These are phyloP conservation scores for Aspergillus floridensis DNA, from an alignment of 2,329 filamentous ascomycete species.

Conservation along the genomic window DNA sequence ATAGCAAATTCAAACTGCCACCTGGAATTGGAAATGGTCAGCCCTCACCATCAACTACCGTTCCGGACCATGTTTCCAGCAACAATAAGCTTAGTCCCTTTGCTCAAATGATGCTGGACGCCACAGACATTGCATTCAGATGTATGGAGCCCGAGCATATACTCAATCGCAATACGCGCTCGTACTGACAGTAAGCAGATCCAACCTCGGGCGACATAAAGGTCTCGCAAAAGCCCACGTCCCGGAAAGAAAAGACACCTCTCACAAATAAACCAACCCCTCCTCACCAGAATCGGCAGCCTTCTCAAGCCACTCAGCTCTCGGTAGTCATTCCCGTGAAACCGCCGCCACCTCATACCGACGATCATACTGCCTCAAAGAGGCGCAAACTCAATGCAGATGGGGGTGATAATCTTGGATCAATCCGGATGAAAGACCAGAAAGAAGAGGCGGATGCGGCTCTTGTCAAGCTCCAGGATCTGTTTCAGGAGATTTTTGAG, in stretches of 20 bases:
- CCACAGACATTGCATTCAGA: slow-evolving; percentile 44
- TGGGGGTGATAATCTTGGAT: slow-evolving; percentile 56
- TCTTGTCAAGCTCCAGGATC: slow-evolving; percentile 65
- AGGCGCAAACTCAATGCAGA: slow-evolving; percentile 55
- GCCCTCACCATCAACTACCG: slow-evolving; percentile 15
- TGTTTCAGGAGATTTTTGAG: slow-evolving; percentile 71
- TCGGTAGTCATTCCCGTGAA: slow-evolving; percentile 51
- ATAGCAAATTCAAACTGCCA: slow-evolving; percentile 46
- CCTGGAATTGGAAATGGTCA: slow-evolving; percentile 22
- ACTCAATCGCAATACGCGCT: neutral
- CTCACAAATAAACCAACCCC: slow-evolving; percentile 46
- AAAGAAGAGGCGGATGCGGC: slow-evolving; percentile 76
- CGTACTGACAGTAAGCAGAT: slow-evolving; percentile 29
- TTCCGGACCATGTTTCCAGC: slow-evolving; percentile 24
- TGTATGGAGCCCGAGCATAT: slow-evolving; percentile 32
- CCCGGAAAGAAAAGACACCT: slow-evolving; percentile 25
- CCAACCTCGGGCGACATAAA: slow-evolving; percentile 29
- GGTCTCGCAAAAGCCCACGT: slow-evolving; percentile 21
- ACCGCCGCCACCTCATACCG: slow-evolving; percentile 39
- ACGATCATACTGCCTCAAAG: slow-evolving; percentile 33
- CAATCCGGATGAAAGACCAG: slow-evolving; percentile 67
- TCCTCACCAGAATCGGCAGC: slow-evolving; percentile 28
- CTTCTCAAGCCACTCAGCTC: slow-evolving; percentile 33
- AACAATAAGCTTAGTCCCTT: slow-evolving; percentile 49
- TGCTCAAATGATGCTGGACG: slow-evolving; percentile 53